Percentiles rank a stretch among this genome's conserved stretches.
Conservation (phyloP, 108 stramenopile genomes). For the Cyclotella atomus region DNA sequence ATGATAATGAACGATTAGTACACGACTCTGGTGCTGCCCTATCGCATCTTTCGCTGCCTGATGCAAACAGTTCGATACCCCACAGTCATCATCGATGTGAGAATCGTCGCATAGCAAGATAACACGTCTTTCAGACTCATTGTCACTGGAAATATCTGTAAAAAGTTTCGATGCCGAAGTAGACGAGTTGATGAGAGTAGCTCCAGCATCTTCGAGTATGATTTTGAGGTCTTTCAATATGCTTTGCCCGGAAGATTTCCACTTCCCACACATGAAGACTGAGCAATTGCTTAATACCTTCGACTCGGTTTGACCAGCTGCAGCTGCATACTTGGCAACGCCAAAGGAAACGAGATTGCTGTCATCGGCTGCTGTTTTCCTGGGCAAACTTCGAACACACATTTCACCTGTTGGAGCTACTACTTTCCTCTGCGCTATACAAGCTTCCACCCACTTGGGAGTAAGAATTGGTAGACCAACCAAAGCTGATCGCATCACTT, state of each 20-base stretch:
- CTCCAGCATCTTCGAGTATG: conserved; percentile 69
- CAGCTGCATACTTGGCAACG: conserved; percentile 65
- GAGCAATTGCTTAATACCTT: conserved; percentile 30
- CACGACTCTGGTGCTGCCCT: background rate
- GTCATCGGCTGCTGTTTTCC: background rate
- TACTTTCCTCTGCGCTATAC: conserved; percentile 29
- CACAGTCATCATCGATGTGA: conserved; percentile 24
- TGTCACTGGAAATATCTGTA: conserved; percentile 23
- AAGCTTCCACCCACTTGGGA: conserved; percentile 63
- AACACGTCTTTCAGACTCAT: conserved; percentile 9
- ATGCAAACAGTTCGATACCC: conserved; percentile 46
- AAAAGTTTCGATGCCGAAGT: conserved; percentile 28
- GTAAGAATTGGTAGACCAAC: conserved; percentile 79
- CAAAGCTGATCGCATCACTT: conserved; percentile 77
- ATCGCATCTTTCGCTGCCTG: conserved; percentile 31
- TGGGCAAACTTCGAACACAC: conserved; percentile 38
- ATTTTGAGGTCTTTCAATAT: conserved; percentile 58
- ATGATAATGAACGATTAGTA: conserved; percentile 57
- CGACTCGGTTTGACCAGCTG: conserved; percentile 15
- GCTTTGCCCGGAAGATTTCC: conserved; percentile 21
- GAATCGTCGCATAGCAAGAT: conserved; percentile 71
- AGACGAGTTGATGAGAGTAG: conserved; percentile 50
- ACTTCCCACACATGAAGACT: conserved; percentile 65
- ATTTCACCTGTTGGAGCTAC: conserved; percentile 35
- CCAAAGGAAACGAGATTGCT: conserved; percentile 38